Evolutionary conservation across 2,329 filamentous ascomycete genomes (phyloP), one percentile per base, ranked within the genome.

Genomic region (Alternaria viburni): DNA sequence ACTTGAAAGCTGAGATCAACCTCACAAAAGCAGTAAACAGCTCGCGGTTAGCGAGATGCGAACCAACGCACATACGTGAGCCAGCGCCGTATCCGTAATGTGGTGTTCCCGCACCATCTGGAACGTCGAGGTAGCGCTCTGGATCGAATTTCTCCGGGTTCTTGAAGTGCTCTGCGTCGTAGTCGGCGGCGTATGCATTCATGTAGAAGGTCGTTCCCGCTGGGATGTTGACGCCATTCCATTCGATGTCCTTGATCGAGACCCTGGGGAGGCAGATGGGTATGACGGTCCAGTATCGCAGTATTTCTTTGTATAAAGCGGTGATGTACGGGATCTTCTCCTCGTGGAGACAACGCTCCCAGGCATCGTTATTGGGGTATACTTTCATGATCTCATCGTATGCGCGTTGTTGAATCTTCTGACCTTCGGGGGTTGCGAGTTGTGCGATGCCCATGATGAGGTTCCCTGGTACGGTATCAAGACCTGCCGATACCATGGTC

Each of bases 381-480:
- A 88, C 87, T 62, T 87, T 85, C 75, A 88, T 84, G 74, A 95
- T 94, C 54, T 91, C 91, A 1, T 86, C 80, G 61, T 92, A 88
- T 0, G 91, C 91, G 36, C 86, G 88, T 58, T 85, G 80, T 78
- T 96, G 92, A 63, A 94, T 90, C 3, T 85, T 83, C 69, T 91
- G 90, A 13, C 92, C 91, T 11, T 89, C 83, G 0, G 85, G 79
- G 0, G 87, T 89, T n/a, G 90, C 87, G 3, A 96, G 85, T 69
- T 91, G 92, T 3, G 90, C 92, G 47, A 95, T 87, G 12, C 90
- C 89, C 90, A 93, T 93, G 72, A 93, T 90, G 10, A 95, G 81
- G 65, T 93, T 94, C 11, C 89, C 91, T 0, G 92, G 91, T 1
- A 96, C 90, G 0, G 92, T 96, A 75, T 96, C 92, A 15, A 95